Percentiles rank a stretch among this genome's conserved stretches.
Evolutionary conservation across 2,329 filamentous ascomycete genomes (phyloP).

Genomic region (Colletotrichum musicola): DNA sequence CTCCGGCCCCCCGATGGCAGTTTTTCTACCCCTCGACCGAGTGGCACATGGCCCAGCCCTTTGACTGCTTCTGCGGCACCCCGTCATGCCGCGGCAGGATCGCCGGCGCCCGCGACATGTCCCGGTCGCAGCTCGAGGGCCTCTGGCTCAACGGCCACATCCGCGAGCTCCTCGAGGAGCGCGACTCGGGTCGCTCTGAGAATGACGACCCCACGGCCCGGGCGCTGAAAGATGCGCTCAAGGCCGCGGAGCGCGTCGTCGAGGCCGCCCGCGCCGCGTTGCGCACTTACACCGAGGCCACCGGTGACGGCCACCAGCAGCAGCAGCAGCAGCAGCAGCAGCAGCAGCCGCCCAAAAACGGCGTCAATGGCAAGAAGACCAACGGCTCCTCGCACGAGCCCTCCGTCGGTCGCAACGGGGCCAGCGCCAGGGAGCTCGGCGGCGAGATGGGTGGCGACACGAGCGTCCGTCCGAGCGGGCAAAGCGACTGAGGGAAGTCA

Average conservation of each 20-base stretch:
- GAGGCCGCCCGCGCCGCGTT: slow-evolving; percentile 60
- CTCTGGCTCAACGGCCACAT: slow-evolving; percentile 75
- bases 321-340: slow-evolving; percentile 14
- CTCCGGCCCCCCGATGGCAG: slow-evolving; percentile 42
- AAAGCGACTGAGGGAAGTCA: background rate
- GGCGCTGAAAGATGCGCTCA: slow-evolving; percentile 58
- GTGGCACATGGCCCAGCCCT: slow-evolving; percentile 80
- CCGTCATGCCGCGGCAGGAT: slow-evolving; percentile 72
- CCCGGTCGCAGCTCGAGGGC: slow-evolving; percentile 63
- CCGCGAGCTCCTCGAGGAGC: slow-evolving; percentile 64
- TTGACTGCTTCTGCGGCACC: slow-evolving; percentile 73
- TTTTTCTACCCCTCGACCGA: slow-evolving; percentile 85
- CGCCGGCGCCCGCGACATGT: slow-evolving; percentile 72
- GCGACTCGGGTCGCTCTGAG: slow-evolving; percentile 37
- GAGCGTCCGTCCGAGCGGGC: slow-evolving; percentile 18
- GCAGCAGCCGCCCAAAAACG: slow-evolving; percentile 26
- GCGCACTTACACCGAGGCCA: slow-evolving; percentile 51
- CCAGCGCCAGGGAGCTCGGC: slow-evolving; percentile 59
- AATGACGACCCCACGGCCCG: slow-evolving; percentile 54
- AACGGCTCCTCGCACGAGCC: slow-evolving; percentile 46
- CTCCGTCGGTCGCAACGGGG: slow-evolving; percentile 16
- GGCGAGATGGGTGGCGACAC: slow-evolving; percentile 76
- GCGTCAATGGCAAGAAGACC: slow-evolving; percentile 34
- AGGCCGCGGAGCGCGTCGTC: slow-evolving; percentile 61
- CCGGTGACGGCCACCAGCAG: slow-evolving; percentile 38